Base-by-base conservation (phyloP, 306 rosid genomes). In the Vachellia collinsii region DNA sequence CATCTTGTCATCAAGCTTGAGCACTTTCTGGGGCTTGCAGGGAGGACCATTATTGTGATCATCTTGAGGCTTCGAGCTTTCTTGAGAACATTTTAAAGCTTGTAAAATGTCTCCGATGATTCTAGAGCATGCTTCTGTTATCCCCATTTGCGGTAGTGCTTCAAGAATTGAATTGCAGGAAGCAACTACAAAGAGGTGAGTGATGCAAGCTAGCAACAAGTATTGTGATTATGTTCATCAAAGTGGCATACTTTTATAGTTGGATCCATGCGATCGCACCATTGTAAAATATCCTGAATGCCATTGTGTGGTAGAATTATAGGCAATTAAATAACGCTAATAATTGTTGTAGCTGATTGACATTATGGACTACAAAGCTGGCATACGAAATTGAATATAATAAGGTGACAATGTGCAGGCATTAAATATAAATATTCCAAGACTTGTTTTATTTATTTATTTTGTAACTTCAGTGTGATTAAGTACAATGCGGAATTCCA, bases 61-160 rank as follows among this genome's bases (percentile, higher is more conserved):
- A 53, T 10, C 61, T 42, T 77, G 77, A 51, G 78, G 17, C 71
- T 37, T 58, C 34, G 91, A 39, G 71, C 79, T 75, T 47, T 80
- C 38, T 34, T 72, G 73, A 19, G 91, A 77, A 73, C 71, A 20
- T 80, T 86, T 83, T 53, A 92, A 63, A 79, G 89, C 73, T 37
- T 86, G 94, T 12, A 92, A 74, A 50, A 89, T 78, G 29, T 89
- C 98, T 48, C 91, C 91, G 29, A 94, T 71, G 56, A 94, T 77
- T 58, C 87, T 80, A 19, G 89, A 84, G 61, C 96, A 93, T 56
- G 85, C 88, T 70, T 86, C 92, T 44, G 90, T 73, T 39, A 92
- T 62, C 7, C 94, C 94, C 94, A 92, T 91, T 73, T 80, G 70
- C 34, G 20, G 17, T 19, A 83, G 37, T 10, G 62, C 3, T 63